phyloP scores from a whole-genome alignment of 805 yeast species.

The Candida insectorum region DNA sequence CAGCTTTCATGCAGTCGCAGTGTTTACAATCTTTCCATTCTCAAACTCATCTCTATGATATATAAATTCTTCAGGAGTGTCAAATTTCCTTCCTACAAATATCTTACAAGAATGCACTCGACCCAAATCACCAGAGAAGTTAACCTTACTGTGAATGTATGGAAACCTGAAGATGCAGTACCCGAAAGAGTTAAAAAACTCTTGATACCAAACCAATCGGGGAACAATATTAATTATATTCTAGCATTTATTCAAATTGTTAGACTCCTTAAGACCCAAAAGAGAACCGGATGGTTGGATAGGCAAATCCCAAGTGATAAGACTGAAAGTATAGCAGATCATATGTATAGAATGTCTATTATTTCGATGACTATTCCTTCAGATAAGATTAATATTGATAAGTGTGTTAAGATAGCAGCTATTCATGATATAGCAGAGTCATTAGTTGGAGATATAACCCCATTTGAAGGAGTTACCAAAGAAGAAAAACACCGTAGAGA shows the following conservation, averaged over 20 bases:
- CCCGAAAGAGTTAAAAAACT: slow-evolving; percentile 43
- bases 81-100: too few relatives aligned
- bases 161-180: slow-evolving; percentile 56
- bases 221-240: slow-evolving; percentile 43
- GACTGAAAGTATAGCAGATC: slow-evolving; percentile 83
- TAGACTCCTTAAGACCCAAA: slow-evolving; percentile 69
- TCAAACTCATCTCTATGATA: too few relatives aligned
- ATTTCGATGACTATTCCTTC: slow-evolving; percentile 67
- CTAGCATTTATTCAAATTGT: slow-evolving; percentile 63
- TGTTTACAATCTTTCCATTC: too few relatives aligned
- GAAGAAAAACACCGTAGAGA: slow-evolving; percentile 85
- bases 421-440: slow-evolving; percentile 95
- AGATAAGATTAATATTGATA: slow-evolving; percentile 52
- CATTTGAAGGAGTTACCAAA: slow-evolving; percentile 62
- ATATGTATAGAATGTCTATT: slow-evolving; percentile 92
- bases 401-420: slow-evolving; percentile 80
- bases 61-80: too few relatives aligned
- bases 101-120: too few relatives aligned
- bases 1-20: slow-evolving; percentile 9
- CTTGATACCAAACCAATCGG: slow-evolving; percentile 21
- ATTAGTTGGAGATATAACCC: slow-evolving; percentile 93
- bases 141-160: slow-evolving; percentile 14
- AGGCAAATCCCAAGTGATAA: slow-evolving; percentile 45
- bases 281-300: slow-evolving; percentile 94
- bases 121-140: slow-evolving; percentile 5